A percentile compares a stretch with the other conserved stretches of the same genome.
These are phyloP conservation scores for Cyclocybe aegerita DNA, from an alignment of 768 basidiomycete genomes.

Conservation along the genomic window DNA sequence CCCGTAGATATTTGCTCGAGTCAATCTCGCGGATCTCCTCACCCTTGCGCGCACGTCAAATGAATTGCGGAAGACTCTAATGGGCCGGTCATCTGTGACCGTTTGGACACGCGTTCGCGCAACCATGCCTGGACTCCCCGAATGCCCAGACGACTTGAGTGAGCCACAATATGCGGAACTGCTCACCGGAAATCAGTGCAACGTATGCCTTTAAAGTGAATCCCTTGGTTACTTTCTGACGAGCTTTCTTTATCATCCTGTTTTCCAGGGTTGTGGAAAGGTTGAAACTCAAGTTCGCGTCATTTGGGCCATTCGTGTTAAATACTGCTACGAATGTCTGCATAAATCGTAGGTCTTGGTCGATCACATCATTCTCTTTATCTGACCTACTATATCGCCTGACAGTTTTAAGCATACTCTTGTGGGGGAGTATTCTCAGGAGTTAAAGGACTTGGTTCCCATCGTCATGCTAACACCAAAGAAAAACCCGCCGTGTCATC, in stretches of 20 bases:
- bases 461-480: too few relatives aligned
- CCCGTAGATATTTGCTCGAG: constrained; percentile 18
- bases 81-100: neutral
- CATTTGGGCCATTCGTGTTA: constrained; percentile 1
- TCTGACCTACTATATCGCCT: too few relatives aligned
- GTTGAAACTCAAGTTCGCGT: neutral
- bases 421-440: too few relatives aligned
- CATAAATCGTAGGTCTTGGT: neutral
- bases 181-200: constrained; percentile 15
- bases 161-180: constrained; percentile 8
- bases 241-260: neutral
- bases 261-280: neutral
- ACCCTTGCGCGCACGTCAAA: constrained; percentile 19
- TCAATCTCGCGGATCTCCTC: constrained; percentile 18
- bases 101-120: neutral
- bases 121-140: constrained; percentile 1
- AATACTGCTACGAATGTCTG: neutral
- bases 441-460: too few relatives aligned
- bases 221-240: neutral
- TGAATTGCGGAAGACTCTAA: constrained; percentile 12
- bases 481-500: too few relatives aligned
- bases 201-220: constrained; percentile 6
- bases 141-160: constrained; percentile 8
- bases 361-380: neutral
- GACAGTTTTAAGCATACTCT: too few relatives aligned